Base-by-base conservation (phyloP, 805 yeast species). In the Lipomyces japonicus region DNA sequence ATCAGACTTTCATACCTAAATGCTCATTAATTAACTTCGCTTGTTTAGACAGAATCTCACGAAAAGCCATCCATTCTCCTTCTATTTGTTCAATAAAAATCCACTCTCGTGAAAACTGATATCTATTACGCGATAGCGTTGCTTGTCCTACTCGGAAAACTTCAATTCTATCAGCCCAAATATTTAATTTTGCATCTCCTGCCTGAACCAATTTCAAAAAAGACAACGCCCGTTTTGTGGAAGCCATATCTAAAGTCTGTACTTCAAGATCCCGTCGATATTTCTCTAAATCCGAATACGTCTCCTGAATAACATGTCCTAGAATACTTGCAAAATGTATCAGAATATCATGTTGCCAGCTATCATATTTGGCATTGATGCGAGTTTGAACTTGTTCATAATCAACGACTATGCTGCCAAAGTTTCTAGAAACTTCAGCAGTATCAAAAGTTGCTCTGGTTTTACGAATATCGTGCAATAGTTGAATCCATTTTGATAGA, bases 51-150 rank as follows among this genome's bases (percentile, higher is more conserved):
- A 75, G 45, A 9, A 77, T 62, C 32, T 76, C 71, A 1, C 57
- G 45, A 28, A 81, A 61, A 1, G 79, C 69, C 0, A 68, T 59
- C 46, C 72, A 62, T 46, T 77, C 80, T 44, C 69, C 71, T 12
- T 77, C 79, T 0, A 86, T 49, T 57, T 86, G 95, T 36, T 84
- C 93, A 41, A 69, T 70, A 61, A 70, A 78, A 0, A 81, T 53
- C 84, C 89, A 83, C 25, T 75, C 74, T 0, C 66, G 31, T 0
- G 82, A 77, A 43, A 79, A 74, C 21, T 69, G 70, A 52, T 67
- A 75, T 39, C 82, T 67, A n/a, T 72, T 68, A 25, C 73, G 71
- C 1, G 69, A 52, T 6, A 81, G 60, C 1, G 71, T 50, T 2
- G 61, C 58, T 48, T 80, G 84, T 3, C 75, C 73, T 1, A 56